Base-by-base conservation (phyloP, 164 flowering plant species). In the Litsea cubeba region DNA sequence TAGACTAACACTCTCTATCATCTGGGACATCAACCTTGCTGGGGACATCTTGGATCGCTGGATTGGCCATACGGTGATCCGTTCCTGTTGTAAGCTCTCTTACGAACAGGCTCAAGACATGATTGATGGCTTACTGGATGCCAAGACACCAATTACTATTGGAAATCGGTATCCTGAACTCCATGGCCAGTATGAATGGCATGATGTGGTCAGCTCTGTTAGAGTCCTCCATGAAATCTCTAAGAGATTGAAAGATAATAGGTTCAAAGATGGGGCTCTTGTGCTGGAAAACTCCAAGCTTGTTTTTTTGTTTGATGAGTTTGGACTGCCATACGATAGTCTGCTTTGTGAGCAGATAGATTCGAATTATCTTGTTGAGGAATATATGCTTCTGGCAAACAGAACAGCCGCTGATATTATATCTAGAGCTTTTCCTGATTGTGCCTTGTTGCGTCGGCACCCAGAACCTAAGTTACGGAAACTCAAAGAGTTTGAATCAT, bases 351-450 rank as follows among this genome's bases (percentile, higher is more conserved):
- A 78, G 63, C 80, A 74, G 65, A 85, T 64, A 62, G 92, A 84
- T 18, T 88, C 97, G 1, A 85, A 90, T 78, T 87, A 76, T 81
- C 89, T 94, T 75, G 92, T 96, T 24, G 97, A 96, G 83, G 99
- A 96, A 86, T 92, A 92, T 64, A 94, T 92, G 97, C 95, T 96
- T 72, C 81, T 96, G 82, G 97, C 98, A 32, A 96, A 94, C 77
- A 83, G 74, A 70, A 92, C 95, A 7, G 97, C 89, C 30, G 97
- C 99, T 64, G 96, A 94, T 82, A 83, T 96, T 24, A 87, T 91
- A 73, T 84, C 91, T 26, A 86, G 87, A 71, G 92, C 93, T 74
- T 96, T 85, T 80, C 99, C 99, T 63, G 86, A 87, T 74, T 74
- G 83, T 82, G 94, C 98, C 22, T 79, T 96, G 67, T 72, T 96